Percentiles rank a stretch among this genome's conserved stretches.
These are phyloP conservation scores for Talaromyces verruculosus DNA, from an alignment of 2,329 filamentous ascomycete genomes.

Conservation along the genomic window DNA sequence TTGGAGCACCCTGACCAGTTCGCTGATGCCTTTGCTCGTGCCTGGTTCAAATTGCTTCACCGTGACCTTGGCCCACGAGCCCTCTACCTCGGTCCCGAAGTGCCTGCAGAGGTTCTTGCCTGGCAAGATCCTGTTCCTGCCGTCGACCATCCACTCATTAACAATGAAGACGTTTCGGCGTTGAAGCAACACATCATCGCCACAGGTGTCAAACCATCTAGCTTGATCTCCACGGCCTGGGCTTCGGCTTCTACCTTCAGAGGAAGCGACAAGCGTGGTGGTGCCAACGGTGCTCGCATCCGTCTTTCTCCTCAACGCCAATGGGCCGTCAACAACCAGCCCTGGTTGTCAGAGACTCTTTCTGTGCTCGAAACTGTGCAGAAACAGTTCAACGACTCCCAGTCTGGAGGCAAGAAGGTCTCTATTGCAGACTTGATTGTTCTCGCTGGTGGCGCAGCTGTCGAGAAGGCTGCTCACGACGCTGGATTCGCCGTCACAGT, in stretches of 20 bases:
- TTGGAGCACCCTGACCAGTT: conserved; percentile 68
- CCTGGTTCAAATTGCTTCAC: conserved; percentile 83
- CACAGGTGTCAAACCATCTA: conserved; percentile 59
- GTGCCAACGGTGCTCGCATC: conserved; percentile 77
- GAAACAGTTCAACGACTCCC: conserved; percentile 61
- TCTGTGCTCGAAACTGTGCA: conserved; percentile 63
- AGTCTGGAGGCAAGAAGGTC: conserved; percentile 63
- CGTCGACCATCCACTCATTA: conserved; percentile 58
- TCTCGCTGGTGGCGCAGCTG: conserved; percentile 66
- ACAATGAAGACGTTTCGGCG: conserved; percentile 61
- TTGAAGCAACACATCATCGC: conserved; percentile 69
- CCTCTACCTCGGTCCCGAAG: conserved; percentile 73
- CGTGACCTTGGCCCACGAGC: conserved; percentile 72
- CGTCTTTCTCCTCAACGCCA: conserved; percentile 69
- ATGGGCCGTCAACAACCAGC: conserved; percentile 74
- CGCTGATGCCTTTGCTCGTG: conserved; percentile 66
- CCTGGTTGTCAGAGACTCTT: conserved; percentile 63
- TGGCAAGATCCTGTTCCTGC: conserved; percentile 75
- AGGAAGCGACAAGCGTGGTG: conserved; percentile 75
- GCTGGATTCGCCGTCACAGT: conserved; percentile 55
- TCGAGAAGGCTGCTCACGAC: conserved; percentile 64
- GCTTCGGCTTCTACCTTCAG: conserved; percentile 71
- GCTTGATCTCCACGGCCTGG: conserved; percentile 67
- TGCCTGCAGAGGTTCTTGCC: conserved; percentile 65
- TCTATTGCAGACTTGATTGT: conserved; percentile 79